Conservation (phyloP, 441 rosid genomes). For the Arabidopsis hybrid region DNA sequence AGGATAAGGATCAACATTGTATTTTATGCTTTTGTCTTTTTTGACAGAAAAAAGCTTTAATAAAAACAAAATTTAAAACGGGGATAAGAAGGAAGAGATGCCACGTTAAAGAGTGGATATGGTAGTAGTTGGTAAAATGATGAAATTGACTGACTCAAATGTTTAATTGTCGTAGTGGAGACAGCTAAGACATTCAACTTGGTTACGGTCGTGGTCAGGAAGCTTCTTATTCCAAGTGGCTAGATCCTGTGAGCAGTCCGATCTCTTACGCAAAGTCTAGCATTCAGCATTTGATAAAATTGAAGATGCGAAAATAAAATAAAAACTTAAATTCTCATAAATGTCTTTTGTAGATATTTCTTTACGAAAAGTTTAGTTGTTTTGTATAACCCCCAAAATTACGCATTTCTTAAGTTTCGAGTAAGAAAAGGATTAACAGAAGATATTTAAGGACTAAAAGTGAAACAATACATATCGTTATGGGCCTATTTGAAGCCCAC, state of each 20-base stretch:
- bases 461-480: not conserved
- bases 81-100: conserved; percentile 13
- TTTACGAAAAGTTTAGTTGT: not conserved
- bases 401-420: not conserved
- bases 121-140: conserved; percentile 34
- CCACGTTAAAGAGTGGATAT: conserved; percentile 24
- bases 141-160: conserved; percentile 38
- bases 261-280: conserved; percentile 11
- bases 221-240: conserved; percentile 38
- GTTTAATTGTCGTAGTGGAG: conserved; percentile 21
- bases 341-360: not conserved
- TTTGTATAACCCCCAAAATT: not conserved
- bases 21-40: not conserved
- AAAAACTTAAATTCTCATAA: not conserved
- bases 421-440: not conserved
- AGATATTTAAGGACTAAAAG: not conserved
- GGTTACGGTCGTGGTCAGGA: conserved; percentile 29
- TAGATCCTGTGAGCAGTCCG: not conserved
- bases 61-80: not conserved
- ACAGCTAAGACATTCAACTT: conserved; percentile 40
- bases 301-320: no score
- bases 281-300: not conserved
- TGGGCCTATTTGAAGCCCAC: not conserved
- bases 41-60: not conserved
- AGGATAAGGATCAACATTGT: conserved; percentile 5